Evolutionary conservation across 2,329 filamentous ascomycete genomes (phyloP).

Genomic region (Aspergillus chevalieri): DNA sequence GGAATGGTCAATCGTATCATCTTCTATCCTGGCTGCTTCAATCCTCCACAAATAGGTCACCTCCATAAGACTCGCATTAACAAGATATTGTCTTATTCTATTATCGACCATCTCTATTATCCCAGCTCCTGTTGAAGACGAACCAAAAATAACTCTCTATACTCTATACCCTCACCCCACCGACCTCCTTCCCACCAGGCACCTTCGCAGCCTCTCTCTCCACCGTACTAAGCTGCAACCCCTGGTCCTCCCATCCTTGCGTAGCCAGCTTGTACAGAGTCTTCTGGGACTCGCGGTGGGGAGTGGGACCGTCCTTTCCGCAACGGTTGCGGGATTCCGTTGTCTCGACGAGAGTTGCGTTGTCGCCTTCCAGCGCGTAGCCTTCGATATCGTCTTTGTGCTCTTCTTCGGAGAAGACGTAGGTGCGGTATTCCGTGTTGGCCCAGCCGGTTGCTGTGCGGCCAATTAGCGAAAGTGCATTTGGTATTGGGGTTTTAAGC

Average conservation of each 20-base stretch:
- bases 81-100: not conserved
- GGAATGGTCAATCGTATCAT: no score
- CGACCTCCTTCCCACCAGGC: conserved; percentile 25
- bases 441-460: conserved; percentile 62
- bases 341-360: conserved; percentile 39
- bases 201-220: conserved; percentile 31
- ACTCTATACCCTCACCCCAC: conserved; percentile 20
- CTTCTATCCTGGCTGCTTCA: no score
- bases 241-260: conserved; percentile 40
- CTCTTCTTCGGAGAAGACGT: conserved; percentile 53
- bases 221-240: conserved; percentile 32
- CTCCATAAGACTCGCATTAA: no score
- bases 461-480: not conserved
- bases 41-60: no score
- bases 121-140: not conserved
- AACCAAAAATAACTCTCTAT: not conserved
- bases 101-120: not conserved
- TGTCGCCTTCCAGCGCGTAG: conserved; percentile 29
- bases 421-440: conserved; percentile 68
- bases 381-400: conserved; percentile 44
- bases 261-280: conserved; percentile 33
- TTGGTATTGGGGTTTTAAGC: not conserved
- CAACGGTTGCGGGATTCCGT: conserved; percentile 36
- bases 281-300: conserved; percentile 32
- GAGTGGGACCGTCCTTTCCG: conserved; percentile 30